Evolutionary conservation across 176 grass and related monocot genomes (phyloP).

Genomic region (Paspalum vaginatum): DNA sequence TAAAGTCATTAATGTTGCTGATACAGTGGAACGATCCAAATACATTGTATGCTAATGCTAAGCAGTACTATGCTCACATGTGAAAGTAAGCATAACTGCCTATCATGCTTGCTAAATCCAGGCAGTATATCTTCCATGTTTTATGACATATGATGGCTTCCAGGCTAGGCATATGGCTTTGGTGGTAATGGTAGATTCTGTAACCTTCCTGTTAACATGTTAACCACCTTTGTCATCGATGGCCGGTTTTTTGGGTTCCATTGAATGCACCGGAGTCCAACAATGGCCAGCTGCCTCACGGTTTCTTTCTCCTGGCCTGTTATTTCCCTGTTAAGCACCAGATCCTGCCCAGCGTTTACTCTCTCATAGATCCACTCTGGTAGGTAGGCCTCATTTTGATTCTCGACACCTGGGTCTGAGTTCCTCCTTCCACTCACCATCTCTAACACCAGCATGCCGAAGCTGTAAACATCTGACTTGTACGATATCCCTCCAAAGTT

Average conservation of each 20-base stretch:
- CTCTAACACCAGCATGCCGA: constrained; percentile 56
- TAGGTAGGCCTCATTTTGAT: constrained; percentile 33
- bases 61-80: background rate
- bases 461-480: constrained; percentile 62
- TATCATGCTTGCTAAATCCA: background rate
- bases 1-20: background rate
- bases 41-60: background rate
- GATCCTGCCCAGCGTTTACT: constrained; percentile 7
- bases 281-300: constrained; percentile 40
- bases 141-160: background rate
- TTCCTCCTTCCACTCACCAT: constrained; percentile 64
- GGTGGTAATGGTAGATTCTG: constrained; percentile 54
- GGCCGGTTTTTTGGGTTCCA: constrained; percentile 60
- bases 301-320: constrained; percentile 30
- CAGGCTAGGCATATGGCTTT: constrained; percentile 45
- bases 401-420: constrained; percentile 47
- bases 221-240: constrained; percentile 62
- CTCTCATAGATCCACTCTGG: constrained; percentile 54
- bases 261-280: constrained; percentile 71
- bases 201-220: constrained; percentile 58
- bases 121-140: background rate
- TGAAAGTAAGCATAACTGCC: no score
- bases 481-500: constrained; percentile 46
- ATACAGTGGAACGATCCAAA: background rate
- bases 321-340: background rate